Evolutionary conservation across 139 green algal genomes (phyloP).

Genomic region (Coelastrella sp.): DNA sequence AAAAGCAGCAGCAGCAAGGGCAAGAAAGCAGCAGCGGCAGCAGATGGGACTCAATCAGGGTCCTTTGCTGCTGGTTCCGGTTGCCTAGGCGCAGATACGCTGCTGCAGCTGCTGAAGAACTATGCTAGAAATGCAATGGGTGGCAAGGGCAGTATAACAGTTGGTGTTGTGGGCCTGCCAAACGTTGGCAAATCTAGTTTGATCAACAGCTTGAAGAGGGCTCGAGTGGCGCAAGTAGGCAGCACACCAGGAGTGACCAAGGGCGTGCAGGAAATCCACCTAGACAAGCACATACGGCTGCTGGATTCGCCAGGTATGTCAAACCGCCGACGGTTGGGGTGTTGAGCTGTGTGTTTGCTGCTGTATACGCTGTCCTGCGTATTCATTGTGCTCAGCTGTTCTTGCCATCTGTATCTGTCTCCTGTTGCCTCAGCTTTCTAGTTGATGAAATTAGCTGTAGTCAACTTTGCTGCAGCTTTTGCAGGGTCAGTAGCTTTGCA

Average conservation of each 20-base stretch:
- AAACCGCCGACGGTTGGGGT: neutral
- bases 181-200: conserved; percentile 98
- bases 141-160: conserved; percentile 95
- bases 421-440: no score
- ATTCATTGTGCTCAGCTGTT: neutral
- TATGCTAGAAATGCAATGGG: conserved; percentile 88
- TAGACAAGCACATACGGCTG: conserved; percentile 96
- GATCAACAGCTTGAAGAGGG: conserved; percentile 97
- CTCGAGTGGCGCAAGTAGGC: conserved; percentile 84
- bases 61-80: conserved; percentile 19
- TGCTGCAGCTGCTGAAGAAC: conserved; percentile 99
- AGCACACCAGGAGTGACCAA: conserved; percentile 92
- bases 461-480: no score
- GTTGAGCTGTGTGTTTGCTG: neutral
- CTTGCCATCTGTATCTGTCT: no score
- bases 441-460: no score
- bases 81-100: conserved; percentile 90
- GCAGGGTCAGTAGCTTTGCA: no score
- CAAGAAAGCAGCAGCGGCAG: conserved; percentile 32
- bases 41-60: neutral
- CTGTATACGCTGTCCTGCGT: neutral
- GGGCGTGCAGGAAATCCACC: conserved; percentile 89
- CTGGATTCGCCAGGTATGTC: conserved; percentile 93
- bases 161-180: conserved; percentile 96
- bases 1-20: neutral